Base-by-base conservation (phyloP, 495 filamentous ascomycete species). In the Cudoniella acicularis region DNA sequence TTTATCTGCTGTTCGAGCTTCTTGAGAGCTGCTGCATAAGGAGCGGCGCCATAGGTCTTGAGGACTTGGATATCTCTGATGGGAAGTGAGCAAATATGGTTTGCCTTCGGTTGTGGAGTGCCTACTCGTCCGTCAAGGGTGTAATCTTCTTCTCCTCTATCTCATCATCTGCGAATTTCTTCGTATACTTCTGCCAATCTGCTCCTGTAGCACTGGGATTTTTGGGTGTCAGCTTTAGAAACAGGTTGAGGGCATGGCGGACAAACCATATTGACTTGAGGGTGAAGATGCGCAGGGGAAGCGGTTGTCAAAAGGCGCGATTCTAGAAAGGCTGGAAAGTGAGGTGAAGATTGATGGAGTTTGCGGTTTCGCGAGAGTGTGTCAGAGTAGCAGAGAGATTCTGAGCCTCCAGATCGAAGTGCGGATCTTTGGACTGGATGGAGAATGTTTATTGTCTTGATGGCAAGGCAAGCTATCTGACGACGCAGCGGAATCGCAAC, bases 111-210 rank as follows among this genome's bases (percentile, higher is more conserved):
- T 3, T 0, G 11, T 54, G 46, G 41, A 52, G 45, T 42, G 81
- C 89, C 66, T 79, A 98, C 92, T 96, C 92, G 79, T 96, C 94
- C 63, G 92, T 84, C 36, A 98, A 79, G 59, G 94, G 94, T 41
- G 91, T 91, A 69, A 98, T 98, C 83, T 98, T 98, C 88, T 98
- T 98, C 82, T 98, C 94, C 69, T 92, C 89, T 72, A 91, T 83
- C 70, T 98, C 94, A 64, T 98, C 94, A 70, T 98, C 94, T 58
- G 87, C 93, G 68, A 88, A 98, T 30, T 88, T 89, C 82, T 98
- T 97, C 76, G 84, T 78, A 80, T 96, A 97, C 82, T 98, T 97
- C 84, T 98, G 92, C 94, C 94, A 98, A 83, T 81, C 90, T 71
- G 79, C 72, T 67, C 94, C 94, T 59, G 88, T 96, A 75, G 94